Evolutionary conservation across 495 filamentous ascomycete genomes (phyloP), one percentile per base, ranked within the genome.

Genomic region (Penicillium soppii): DNA sequence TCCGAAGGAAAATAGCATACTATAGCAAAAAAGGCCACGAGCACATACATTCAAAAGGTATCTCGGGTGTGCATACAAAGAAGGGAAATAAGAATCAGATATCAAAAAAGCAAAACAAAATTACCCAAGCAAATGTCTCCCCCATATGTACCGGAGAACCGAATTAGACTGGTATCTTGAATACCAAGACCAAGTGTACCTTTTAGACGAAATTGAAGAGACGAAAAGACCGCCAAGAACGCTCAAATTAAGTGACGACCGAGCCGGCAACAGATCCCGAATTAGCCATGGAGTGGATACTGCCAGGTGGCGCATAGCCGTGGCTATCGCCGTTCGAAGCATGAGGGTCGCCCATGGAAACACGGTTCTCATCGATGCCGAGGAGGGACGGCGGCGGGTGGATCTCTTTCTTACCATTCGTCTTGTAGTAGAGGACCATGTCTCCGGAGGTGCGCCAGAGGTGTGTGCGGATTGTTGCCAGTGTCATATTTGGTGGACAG

Each of bases 371-470:
- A n/a, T 65, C 47, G 13, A 52, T 45, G 3, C 37, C 50, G 3
- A 48, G 57, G 25, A 66, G 36, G 10, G 47, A 54, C 4, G 47
- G 57, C 1, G 69, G 61, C 5, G 64, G 53, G 27, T 49, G 64
- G 22, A 75, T 72, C 37, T 69, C 66, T 44, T 89, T 89, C 65
- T 82, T 82, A 19, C 90, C 91, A 56, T 96, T 97, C 23, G 89
- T 79, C 62, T 91, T 92, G 78, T 97, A 98, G 56, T 89, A 82
- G 29, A 98, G 74, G 23, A 95, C 68, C 59, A 98, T 88, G 67
- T 98, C 94, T 44, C 87, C 90, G 10, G 89, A 88, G 20, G 86
- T 88, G 54, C 94, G 89, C 94, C 95, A 98, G 38, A 97, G 75
- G 59, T 96, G 89, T 6, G 90, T 82, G 39, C 90, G 85, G 21